Conservation (phyloP, 192 early-diverging fungal species). For the Funneliformis geosporum region DNA sequence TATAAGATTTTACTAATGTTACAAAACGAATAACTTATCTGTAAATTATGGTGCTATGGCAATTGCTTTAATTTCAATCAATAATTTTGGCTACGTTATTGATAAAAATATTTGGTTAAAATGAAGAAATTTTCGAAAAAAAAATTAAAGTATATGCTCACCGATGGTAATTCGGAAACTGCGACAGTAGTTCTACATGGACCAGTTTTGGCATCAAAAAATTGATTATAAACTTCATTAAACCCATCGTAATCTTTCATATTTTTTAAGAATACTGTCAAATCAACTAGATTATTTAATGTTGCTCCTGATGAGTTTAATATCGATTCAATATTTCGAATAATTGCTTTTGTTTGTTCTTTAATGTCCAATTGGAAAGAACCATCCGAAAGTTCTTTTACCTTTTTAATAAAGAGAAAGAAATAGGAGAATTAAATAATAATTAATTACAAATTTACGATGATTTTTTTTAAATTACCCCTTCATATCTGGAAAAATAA, state of each 20-base stretch:
- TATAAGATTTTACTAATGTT: no score
- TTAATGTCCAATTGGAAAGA: constrained; percentile 58
- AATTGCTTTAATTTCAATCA: constrained; percentile 20
- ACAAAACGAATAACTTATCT: background rate
- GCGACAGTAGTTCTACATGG: constrained; percentile 68
- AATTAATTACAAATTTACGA: no score
- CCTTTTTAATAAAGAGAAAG: constrained; percentile 20
- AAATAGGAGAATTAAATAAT: background rate
- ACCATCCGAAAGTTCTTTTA: constrained; percentile 54
- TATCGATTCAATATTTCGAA: constrained; percentile 66
- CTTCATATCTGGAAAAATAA: constrained; percentile 24
- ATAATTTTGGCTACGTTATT: constrained; percentile 14
- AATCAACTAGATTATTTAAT: constrained; percentile 62
- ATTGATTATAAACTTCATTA: constrained; percentile 69
- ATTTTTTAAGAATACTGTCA: constrained; percentile 73
- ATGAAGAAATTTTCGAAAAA: background rate
- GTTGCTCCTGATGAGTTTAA: constrained; percentile 46
- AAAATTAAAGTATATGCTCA: constrained; percentile 26
- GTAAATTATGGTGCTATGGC: background rate
- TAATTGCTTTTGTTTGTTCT: constrained; percentile 63
- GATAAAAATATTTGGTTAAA: background rate
- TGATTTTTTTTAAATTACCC: background rate
- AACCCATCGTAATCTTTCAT: constrained; percentile 68
- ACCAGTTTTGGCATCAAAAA: constrained; percentile 59
- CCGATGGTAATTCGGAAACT: constrained; percentile 61